phyloP scores from a whole-genome alignment of 805 yeast species.

The Danielozyma ontarioensis region DNA sequence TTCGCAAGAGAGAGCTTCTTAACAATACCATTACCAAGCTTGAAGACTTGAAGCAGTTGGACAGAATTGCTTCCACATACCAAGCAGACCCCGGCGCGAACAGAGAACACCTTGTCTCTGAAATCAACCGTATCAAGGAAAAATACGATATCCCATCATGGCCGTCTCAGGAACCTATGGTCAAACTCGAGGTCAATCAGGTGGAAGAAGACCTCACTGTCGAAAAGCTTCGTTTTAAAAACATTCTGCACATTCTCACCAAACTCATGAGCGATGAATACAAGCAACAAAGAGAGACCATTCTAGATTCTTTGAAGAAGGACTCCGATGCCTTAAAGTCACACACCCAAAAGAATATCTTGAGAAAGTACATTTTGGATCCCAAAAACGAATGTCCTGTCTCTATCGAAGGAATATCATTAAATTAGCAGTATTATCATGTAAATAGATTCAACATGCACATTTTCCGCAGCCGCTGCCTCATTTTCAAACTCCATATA shows the following conservation, averaged over 20 bases:
- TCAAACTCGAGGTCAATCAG: slow-evolving; percentile 26
- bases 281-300: slow-evolving; percentile 13
- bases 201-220: slow-evolving; percentile 21
- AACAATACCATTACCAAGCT: slow-evolving; percentile 25
- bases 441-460: slow-evolving; percentile 1
- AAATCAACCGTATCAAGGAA: slow-evolving; percentile 31
- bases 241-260: slow-evolving; percentile 25
- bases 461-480: not conserved
- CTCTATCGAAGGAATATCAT: slow-evolving; percentile 2
- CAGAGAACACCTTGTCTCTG: slow-evolving; percentile 17
- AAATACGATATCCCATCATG: slow-evolving; percentile 35
- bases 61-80: slow-evolving; percentile 20
- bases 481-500: no score
- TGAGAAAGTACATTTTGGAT: slow-evolving; percentile 58
- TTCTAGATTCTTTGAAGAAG: slow-evolving; percentile 16
- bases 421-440: slow-evolving; percentile 1
- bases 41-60: slow-evolving; percentile 34
- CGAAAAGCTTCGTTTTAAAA: slow-evolving; percentile 22
- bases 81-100: slow-evolving; percentile 20
- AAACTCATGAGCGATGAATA: slow-evolving; percentile 26
- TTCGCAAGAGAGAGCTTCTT: slow-evolving; percentile 34
- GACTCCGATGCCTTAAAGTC: slow-evolving; percentile 33
- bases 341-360: slow-evolving; percentile 62
- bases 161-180: slow-evolving; percentile 38
- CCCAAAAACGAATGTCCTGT: slow-evolving; percentile 12